Base-by-base conservation (phyloP, 306 rosid genomes). In the Datisca glomerata region DNA sequence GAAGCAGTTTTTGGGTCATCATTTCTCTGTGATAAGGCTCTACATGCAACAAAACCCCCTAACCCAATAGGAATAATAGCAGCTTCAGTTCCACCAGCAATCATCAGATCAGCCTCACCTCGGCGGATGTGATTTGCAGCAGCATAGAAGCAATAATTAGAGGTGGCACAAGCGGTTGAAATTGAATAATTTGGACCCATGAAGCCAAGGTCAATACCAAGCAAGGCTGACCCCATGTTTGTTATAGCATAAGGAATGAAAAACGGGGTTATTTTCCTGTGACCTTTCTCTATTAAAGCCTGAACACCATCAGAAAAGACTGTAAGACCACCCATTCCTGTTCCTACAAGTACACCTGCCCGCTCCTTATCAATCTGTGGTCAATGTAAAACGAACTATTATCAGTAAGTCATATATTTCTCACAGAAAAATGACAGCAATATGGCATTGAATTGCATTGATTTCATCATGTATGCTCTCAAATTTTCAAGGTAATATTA, bases 61-160 rank as follows among this genome's bases (percentile, higher is more conserved):
- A 91, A 44, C 38, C 98, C 98, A 63, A 91, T 72, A 2, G 98
- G 98, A 50, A 91, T 73, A 14, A 91, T 71, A 13, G 94, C 96
- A 49, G 98, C 98, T 63, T 91, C 98, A 29, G 98, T 78, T 24
- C 98, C 98, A 43, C 98, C 98, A 4, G 98, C 98, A 36, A 84
- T 7, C 96, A 91, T 84, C 72, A 91, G 39, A 73, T 84, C 96
- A 49, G 98, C 98, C 69, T 91, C 94, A 15, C 98, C 98, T 22
- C 92, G 74, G n/a, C 96, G 98, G 28, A 91, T 91, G 60, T 91
- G 98, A 42, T 91, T 84, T 0, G 98, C 98, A 29, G 96, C 96
- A 45, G 98, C 86, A 32, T 84, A 78, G 60, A 91, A 91, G 59
- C 96, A 91, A 41, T 91, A 91, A 53, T 91, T 91, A 3, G 96